Evolutionary conservation across 208 protist genomes (phyloP).

Genomic region (Acanthamoeba healyi): DNA sequence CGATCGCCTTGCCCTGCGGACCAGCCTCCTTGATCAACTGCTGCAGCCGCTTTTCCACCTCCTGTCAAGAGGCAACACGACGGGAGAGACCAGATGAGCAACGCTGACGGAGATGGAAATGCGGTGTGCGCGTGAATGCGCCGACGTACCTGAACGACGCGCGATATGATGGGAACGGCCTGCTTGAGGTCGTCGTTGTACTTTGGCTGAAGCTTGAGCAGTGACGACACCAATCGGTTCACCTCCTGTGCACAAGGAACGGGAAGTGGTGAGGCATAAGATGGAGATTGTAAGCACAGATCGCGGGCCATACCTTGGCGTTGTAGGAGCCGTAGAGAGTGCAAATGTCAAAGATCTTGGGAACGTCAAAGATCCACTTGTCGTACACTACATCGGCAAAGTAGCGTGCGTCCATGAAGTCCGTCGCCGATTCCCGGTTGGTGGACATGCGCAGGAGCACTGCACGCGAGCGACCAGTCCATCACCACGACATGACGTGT

Average conservation of each 20-base stretch:
- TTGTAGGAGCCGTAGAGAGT: conserved; percentile 68
- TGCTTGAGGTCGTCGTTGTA: conserved; percentile 27
- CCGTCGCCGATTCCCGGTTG: conserved; percentile 26
- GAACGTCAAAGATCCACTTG: conserved; percentile 73
- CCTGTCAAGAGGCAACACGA: neutral
- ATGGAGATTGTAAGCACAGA: neutral
- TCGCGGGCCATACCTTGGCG: neutral
- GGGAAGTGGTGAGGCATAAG: neutral
- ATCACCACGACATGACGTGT: neutral
- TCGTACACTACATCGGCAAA: conserved; percentile 66
- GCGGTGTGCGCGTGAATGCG: neutral
- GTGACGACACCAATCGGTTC: conserved; percentile 43
- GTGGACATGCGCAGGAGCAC: conserved; percentile 73
- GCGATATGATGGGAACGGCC: conserved; percentile 32
- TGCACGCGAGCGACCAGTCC: neutral
- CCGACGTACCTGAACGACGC: neutral
- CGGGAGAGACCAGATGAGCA: neutral
- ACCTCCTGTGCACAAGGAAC: conserved; percentile 13
- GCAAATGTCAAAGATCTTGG: conserved; percentile 73
- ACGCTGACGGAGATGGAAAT: neutral
- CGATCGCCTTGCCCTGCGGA: neutral
- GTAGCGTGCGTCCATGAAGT: conserved; percentile 52
- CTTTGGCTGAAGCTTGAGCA: conserved; percentile 50
- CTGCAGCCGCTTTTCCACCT: conserved; percentile 52
- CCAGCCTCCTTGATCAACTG: conserved; percentile 43